Conservation (phyloP, 495 filamentous ascomycete genomes). For the Pseudomonodictys pantanalensis region DNA sequence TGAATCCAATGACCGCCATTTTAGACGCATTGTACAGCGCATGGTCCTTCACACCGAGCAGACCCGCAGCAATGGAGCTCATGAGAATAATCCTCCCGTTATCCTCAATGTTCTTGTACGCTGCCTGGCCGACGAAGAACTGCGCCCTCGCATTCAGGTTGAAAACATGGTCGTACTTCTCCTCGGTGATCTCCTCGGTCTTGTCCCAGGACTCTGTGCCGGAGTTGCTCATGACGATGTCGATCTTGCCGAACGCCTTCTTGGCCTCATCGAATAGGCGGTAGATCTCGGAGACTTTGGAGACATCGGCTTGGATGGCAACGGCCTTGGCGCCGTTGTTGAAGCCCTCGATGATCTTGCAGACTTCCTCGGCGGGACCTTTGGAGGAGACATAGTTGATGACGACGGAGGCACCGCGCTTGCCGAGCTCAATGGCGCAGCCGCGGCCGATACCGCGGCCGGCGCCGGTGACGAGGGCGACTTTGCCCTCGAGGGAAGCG, state of each 20-base stretch:
- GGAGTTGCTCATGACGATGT: constrained; percentile 72
- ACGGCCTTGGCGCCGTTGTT: constrained; percentile 59
- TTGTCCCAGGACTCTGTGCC: constrained; percentile 63
- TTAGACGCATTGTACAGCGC: constrained; percentile 74
- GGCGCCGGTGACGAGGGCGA: constrained; percentile 66
- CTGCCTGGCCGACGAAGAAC: constrained; percentile 80
- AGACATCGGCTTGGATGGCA: constrained; percentile 70
- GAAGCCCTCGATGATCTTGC: constrained; percentile 56
- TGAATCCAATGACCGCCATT: constrained; percentile 76
- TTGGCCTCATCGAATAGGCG: constrained; percentile 63
- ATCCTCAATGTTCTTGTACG: constrained; percentile 63
- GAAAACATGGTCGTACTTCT: constrained; percentile 74
- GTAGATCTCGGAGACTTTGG: constrained; percentile 61
- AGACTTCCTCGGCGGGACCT: constrained; percentile 60
- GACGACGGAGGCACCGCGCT: constrained; percentile 66
- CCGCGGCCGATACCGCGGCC: constrained; percentile 62
- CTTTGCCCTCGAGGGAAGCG: constrained; percentile 58
- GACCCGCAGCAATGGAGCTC: constrained; percentile 54
- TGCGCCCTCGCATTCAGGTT: constrained; percentile 73
- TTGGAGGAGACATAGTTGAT: constrained; percentile 73
- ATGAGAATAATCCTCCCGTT: constrained; percentile 68
- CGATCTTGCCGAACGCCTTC: constrained; percentile 62
- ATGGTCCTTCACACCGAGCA: constrained; percentile 65
- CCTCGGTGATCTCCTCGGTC: constrained; percentile 67
- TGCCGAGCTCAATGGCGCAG: constrained; percentile 73